phyloP scores from a whole-genome alignment of 2,329 filamentous ascomycete genomes.

The Colletotrichum sp. region DNA sequence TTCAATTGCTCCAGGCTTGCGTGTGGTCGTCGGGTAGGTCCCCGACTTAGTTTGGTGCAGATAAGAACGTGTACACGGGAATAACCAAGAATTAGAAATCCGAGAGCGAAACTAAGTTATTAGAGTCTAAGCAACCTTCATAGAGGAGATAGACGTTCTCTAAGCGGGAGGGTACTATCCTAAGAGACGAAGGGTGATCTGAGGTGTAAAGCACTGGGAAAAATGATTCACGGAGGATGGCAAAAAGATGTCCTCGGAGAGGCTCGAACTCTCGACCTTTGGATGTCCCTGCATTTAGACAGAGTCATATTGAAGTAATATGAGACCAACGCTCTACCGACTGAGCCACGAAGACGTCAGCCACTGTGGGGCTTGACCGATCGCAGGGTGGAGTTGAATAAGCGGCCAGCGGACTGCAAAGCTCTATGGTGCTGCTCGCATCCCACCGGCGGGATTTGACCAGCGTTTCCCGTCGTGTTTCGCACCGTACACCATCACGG shows the following conservation, averaged over 20 bases:
- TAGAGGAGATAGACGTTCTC: not conserved
- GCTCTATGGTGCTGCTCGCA: not conserved
- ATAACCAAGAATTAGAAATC: not conserved
- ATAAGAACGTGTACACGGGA: not conserved
- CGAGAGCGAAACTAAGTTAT: not conserved
- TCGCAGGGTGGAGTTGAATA: not conserved
- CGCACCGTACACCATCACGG: not conserved
- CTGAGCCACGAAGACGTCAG: conserved; percentile 15
- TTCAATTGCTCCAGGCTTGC: not conserved
- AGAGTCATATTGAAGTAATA: conserved; percentile 11
- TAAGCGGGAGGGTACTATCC: not conserved
- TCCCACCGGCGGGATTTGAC: not conserved
- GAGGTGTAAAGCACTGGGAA: too few relatives aligned
- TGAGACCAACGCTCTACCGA: conserved; percentile 21
- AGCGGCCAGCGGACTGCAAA: not conserved
- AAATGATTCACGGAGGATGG: too few relatives aligned
- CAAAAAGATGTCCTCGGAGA: conserved; percentile 15
- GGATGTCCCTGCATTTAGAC: not conserved
- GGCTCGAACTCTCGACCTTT: conserved; percentile 21
- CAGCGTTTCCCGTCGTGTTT: not conserved
- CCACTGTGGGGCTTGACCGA: not conserved
- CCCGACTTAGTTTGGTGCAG: not conserved
- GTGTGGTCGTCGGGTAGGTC: not conserved
- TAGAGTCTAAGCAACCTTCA: not conserved
- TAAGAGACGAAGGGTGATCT: not conserved